These are phyloP conservation scores for Pestalotiopsis sp. DNA, from an alignment of 2,329 filamentous ascomycete genomes.

Conservation along the genomic window DNA sequence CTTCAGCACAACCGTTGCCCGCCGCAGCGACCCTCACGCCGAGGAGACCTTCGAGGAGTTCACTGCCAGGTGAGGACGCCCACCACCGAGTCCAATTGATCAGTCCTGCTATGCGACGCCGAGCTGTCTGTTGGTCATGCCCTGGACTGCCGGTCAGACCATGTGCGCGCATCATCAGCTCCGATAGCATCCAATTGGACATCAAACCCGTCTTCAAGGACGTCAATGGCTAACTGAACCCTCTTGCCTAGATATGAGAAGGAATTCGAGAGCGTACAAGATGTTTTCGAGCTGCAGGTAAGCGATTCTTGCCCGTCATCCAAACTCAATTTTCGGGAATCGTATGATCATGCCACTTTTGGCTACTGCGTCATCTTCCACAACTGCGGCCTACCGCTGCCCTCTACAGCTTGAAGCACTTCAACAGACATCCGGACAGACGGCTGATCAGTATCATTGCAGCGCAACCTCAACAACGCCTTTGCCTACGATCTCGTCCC, in stretches of 20 bases:
- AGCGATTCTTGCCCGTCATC: slow-evolving; percentile 30
- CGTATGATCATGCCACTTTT: slow-evolving; percentile 11
- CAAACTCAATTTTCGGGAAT: slow-evolving; percentile 11
- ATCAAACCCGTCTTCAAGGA: neutral
- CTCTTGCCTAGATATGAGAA: slow-evolving; percentile 82
- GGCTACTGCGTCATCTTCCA: slow-evolving; percentile 12
- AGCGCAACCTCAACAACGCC: slow-evolving; percentile 83
- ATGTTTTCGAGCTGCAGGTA: slow-evolving; percentile 99
- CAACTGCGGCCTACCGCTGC: neutral
- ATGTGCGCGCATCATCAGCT: slow-evolving; percentile 7
- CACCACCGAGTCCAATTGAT: neutral
- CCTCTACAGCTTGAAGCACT: neutral
- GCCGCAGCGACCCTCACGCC: slow-evolving; percentile 64
- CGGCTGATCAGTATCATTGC: slow-evolving; percentile 16
- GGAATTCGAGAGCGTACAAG: slow-evolving; percentile 96
- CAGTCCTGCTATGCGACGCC: neutral
- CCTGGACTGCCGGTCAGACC: neutral
- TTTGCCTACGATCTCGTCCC: slow-evolving; percentile 99
- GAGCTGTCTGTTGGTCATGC: neutral
- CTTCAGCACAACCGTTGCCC: slow-evolving; percentile 66
- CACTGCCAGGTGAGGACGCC: slow-evolving; percentile 80
- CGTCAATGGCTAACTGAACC: slow-evolving; percentile 40
- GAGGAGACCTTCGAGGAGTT: slow-evolving; percentile 99
- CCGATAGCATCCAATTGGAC: slow-evolving; percentile 26
- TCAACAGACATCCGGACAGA: neutral